Evolutionary conservation across 163 green algal genomes (phyloP).

Genomic region (Coccomyxa subellipsoidea): DNA sequence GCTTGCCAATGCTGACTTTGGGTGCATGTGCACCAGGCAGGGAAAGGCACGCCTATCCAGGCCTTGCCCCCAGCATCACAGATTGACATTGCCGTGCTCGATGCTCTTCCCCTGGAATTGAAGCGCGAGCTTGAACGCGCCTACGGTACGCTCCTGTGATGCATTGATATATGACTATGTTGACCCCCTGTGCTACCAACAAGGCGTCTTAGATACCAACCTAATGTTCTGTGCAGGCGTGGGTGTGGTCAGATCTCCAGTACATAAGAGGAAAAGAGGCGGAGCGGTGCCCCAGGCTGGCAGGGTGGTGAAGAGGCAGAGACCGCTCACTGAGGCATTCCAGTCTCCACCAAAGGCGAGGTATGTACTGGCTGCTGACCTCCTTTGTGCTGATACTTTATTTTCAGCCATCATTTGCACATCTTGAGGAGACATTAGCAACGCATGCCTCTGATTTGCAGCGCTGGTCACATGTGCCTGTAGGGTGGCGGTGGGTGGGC

Average conservation of each 20-base stretch:
- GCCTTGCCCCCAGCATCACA: constrained; percentile 51
- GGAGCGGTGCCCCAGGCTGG: neutral
- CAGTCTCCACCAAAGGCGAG: neutral
- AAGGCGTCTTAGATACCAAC: too few species aligned
- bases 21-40: neutral
- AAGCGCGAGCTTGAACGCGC: constrained; percentile 57
- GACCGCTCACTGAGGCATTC: neutral
- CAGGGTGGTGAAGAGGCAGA: neutral
- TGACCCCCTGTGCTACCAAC: too few species aligned
- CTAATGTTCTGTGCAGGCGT: neutral
- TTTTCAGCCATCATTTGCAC: too few species aligned
- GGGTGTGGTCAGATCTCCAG: neutral
- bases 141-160: constrained; percentile 50
- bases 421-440: too few species aligned
- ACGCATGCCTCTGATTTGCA: neutral
- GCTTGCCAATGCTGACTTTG: constrained; percentile 13
- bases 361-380: too few species aligned
- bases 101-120: constrained; percentile 52
- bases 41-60: constrained; percentile 18
- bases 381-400: too few species aligned
- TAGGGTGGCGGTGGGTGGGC: neutral
- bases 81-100: constrained; percentile 57
- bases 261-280: neutral
- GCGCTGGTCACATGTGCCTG: neutral
- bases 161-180: too few species aligned